Evolutionary conservation across 805 yeast species (phyloP).

Genomic region (Saccharomycopsis amapae): DNA sequence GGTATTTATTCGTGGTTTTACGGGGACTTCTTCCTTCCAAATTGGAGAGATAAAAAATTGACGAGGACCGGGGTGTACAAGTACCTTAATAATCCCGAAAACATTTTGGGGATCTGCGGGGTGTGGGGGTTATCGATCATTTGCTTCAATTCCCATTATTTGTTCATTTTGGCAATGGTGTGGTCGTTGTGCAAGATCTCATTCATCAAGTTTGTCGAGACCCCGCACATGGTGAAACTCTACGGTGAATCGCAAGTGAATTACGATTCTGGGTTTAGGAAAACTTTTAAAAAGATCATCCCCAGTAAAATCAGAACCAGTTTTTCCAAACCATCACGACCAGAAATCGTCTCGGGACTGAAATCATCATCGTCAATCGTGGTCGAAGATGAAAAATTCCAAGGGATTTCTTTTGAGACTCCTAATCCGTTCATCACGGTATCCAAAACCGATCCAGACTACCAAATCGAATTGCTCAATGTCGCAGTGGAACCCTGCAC

Average conservation of each 20-base stretch:
- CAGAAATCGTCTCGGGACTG: too few relatives aligned
- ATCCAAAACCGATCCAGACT: neutral
- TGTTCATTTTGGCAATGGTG: conserved; percentile 45
- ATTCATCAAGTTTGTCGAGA: conserved; percentile 68
- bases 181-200: conserved; percentile 63
- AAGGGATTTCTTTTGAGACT: neutral
- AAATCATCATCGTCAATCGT: too few relatives aligned
- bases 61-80: conserved; percentile 78
- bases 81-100: conserved; percentile 77
- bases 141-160: conserved; percentile 43
- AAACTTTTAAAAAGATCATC: conserved; percentile 19
- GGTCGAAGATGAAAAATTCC: too few relatives aligned
- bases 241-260: conserved; percentile 58
- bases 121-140: conserved; percentile 66
- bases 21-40: conserved; percentile 74
- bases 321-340: neutral
- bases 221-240: conserved; percentile 67
- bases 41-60: conserved; percentile 41
- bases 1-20: conserved; percentile 89
- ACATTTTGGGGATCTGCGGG: conserved; percentile 70
- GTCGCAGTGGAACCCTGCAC: conserved; percentile 9
- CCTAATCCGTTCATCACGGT: neutral
- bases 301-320: conserved; percentile 1
- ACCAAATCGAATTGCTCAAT: conserved; percentile 23
- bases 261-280: conserved; percentile 21